A percentile compares a stretch with the other conserved stretches of the same genome.
Conservation (phyloP, 352 stramenopile genomes). For the Pythium coloratum region DNA sequence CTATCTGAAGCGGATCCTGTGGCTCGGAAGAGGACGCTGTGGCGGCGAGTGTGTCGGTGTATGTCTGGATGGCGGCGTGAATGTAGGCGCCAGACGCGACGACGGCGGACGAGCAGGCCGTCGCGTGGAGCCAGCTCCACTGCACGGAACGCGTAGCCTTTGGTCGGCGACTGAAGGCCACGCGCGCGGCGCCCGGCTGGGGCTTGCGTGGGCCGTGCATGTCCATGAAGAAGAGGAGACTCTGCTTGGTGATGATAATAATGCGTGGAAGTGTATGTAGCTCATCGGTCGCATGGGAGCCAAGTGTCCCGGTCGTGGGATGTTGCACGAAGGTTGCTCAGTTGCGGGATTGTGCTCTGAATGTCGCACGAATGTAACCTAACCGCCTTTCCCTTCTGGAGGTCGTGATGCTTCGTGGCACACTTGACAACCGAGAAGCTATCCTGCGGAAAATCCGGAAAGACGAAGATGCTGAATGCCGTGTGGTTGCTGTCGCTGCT, state of each 20-base stretch:
- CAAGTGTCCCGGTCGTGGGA: not conserved
- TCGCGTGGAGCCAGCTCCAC: constrained; percentile 81
- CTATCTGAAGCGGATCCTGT: not conserved
- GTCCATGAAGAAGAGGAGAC: not conserved
- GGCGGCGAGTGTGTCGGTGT: constrained; percentile 25
- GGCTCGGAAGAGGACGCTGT: not conserved
- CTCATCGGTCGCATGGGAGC: not conserved
- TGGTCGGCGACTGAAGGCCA: constrained; percentile 1
- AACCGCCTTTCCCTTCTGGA: not conserved
- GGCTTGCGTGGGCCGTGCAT: not conserved
- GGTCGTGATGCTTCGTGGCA: not conserved
- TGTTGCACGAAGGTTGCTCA: constrained; percentile 13
- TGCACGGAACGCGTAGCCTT: constrained; percentile 9
- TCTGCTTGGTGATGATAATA: not conserved
- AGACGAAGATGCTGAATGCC: constrained; percentile 23
- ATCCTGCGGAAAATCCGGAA: too few relatives aligned
- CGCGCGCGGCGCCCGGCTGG: not conserved
- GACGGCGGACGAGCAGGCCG: constrained; percentile 62
- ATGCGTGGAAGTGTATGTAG: not conserved
- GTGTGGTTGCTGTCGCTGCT: constrained; percentile 32
- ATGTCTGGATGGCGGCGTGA: constrained; percentile 48
- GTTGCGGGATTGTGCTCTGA: constrained; percentile 18
- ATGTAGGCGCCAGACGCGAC: constrained; percentile 73
- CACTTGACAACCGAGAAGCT: not conserved
- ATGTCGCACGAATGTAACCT: constrained; percentile 12